These are phyloP conservation scores for Cladosporium halotolerans DNA, from an alignment of 2,329 filamentous ascomycete genomes.

Conservation along the genomic window DNA sequence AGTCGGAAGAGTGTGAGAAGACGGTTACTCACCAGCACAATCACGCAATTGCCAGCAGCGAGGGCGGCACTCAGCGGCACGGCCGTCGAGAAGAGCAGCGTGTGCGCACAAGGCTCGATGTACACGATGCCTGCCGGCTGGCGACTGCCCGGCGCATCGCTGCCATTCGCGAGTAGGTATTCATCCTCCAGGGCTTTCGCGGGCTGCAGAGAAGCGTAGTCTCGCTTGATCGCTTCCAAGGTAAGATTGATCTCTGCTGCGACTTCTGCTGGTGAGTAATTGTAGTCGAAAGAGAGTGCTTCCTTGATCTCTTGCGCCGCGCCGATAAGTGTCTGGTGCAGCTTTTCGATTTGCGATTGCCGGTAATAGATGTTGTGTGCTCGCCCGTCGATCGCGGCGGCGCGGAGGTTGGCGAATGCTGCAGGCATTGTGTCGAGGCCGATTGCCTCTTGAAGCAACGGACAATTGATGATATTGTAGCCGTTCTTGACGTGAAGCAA, in stretches of 20 bases:
- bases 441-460: too few species aligned
- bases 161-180: conserved; percentile 37
- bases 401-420: conserved; percentile 31
- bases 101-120: conserved; percentile 45
- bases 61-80: conserved; percentile 42
- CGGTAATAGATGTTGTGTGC: conserved; percentile 42
- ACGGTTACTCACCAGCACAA: conserved; percentile 38
- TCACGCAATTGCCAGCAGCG: conserved; percentile 47
- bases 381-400: conserved; percentile 41
- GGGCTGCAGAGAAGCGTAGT: conserved; percentile 37
- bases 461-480: too few species aligned
- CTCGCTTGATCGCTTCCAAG: conserved; percentile 34
- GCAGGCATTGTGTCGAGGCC: conserved; percentile 17
- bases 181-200: conserved; percentile 35
- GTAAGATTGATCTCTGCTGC: conserved; percentile 38
- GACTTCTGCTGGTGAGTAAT: conserved; percentile 32
- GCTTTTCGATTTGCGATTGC: conserved; percentile 40
- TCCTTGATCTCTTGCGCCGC: conserved; percentile 33
- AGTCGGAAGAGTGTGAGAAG: not conserved
- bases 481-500: too few species aligned
- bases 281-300: conserved; percentile 38
- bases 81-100: conserved; percentile 43
- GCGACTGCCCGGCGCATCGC: conserved; percentile 32
- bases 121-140: conserved; percentile 40
- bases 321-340: conserved; percentile 36